phyloP scores from a whole-genome alignment of 495 filamentous ascomycete genomes.

The Achaetomiella virescens region DNA sequence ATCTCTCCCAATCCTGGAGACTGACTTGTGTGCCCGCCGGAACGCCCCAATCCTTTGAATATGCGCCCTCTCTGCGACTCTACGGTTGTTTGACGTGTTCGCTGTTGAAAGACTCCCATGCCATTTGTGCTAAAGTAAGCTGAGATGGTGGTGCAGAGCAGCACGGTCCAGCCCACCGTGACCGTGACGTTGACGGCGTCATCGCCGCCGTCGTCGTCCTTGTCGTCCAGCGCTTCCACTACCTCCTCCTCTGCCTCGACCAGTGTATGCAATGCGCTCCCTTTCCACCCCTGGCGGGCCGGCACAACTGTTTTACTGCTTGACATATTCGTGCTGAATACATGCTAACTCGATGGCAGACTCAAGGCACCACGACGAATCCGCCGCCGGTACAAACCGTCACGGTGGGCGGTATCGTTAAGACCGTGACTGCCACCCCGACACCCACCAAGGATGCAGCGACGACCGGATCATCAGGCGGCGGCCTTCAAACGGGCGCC shows the following conservation, averaged over 20 bases:
- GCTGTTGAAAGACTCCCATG: not conserved
- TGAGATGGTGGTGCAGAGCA: constrained; percentile 27
- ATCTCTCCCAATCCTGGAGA: not conserved
- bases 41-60: not conserved
- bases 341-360: constrained; percentile 9
- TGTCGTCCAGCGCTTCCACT: constrained; percentile 10
- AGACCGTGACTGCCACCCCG: constrained; percentile 36
- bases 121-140: constrained; percentile 26
- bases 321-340: not conserved
- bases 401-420: constrained; percentile 36
- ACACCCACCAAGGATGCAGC: constrained; percentile 16
- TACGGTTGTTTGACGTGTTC: not conserved
- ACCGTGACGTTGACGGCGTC: constrained; percentile 23
- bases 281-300: constrained; percentile 2
- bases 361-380: not conserved
- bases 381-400: constrained; percentile 30
- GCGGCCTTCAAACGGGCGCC: constrained; percentile 30
- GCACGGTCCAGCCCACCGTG: constrained; percentile 28
- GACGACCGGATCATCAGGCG: constrained; percentile 9
- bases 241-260: constrained; percentile 17
- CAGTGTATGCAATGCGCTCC: constrained; percentile 26
- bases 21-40: constrained; percentile 7
- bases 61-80: not conserved
- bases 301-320: constrained; percentile 3
- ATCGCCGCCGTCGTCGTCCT: constrained; percentile 14